Evolutionary conservation across 2,329 filamentous ascomycete species (phyloP), one percentile per base, ranked within the genome.

Genomic region (Aspergillus pseudoterreus): DNA sequence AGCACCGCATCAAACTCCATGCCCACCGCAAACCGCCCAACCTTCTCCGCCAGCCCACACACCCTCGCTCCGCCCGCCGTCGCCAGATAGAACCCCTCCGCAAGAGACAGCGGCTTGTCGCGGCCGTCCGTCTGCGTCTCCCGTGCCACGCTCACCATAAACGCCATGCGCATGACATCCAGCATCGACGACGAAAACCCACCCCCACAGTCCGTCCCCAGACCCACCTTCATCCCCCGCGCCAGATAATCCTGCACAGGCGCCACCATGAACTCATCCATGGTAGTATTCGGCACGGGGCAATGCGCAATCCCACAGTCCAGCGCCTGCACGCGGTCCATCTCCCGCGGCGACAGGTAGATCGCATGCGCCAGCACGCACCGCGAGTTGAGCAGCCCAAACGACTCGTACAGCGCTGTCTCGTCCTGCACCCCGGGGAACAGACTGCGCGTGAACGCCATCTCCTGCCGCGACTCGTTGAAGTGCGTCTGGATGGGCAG

Each of bases 361-460:
- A 82, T 86, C 68, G 84, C 86, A 62, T 88, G 85, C 0, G 85
- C 85, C 0, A 88, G 76, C 50, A 88, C 85, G 0, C 80, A 78
- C 8, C 80, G 75, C 3, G 69, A 54, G 1, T 71, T 78, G 5
- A 88, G 71, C 4, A 88, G 67, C 0, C 76, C 76, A 52, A 78
- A 84, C 56, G 73, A 64, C 9, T 73, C 69, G 59, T 87, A 87
- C 3, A 87, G 69, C 48, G 85, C 82, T 0, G 76, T 80, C 63
- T 87, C 83, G 49, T 74, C 82, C 2, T 62, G 57, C 45, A 82
- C 82, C 0, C 74, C 65, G 0, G 82, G 82, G 57, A 85, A 86
- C 2, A 87, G 67, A 1, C 72, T 64, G 6, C 65, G 67, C 0
- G 83, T 86, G 17, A 78, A 76, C 1, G 71, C 57, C 48, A 84